Evolutionary conservation across 495 filamentous ascomycete genomes (phyloP), one percentile per base, ranked within the genome.

Genomic region (Elaphomyces granulatus): DNA sequence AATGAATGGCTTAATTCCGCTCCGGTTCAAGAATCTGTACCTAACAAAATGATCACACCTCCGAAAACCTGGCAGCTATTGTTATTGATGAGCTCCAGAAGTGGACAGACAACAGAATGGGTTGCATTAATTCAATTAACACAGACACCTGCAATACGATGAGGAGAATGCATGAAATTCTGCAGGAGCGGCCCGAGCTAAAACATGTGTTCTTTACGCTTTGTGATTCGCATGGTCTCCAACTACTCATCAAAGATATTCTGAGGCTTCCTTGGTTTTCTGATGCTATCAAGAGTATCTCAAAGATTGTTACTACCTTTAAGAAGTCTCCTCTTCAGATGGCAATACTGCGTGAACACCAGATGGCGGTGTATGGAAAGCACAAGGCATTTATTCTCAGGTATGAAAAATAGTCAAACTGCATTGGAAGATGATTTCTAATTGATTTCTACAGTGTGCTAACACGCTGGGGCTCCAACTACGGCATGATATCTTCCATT

Each of bases 121-220:
- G n/a, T n/a, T n/a, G n/a, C n/a, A 34, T 34, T 14, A 34, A 34
- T 34, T 34, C 32, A 14, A 34, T 34, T 34, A 34, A n/a, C 4
- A 34, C 32, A 34, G n/a, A 4, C n/a, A 34, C 4, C 4, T 4
- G 32, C 4, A 14, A 14, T 4, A 14, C n/a, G 4, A 14, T 14
- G 32, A 4, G 18, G 15, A 15, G 14, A 16, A 15, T 34, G 18
- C 18, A 16, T n/a, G 4, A 14, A 15, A 34, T 34, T 34, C 18
- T 34, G n/a, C 8, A 4, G 4, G 4, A 4, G n/a, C 32, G 32
- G 18, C 8, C 15, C 4, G 32, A 34, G 32, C 15, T 14, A 8
- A 34, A 34, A 34, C 15, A 34, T 14, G n/a, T 14, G 4, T 34
- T 34, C n/a, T 14, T 34, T 15, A 15, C 18, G 4, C 14, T n/a